Evolutionary conservation across 169 alveolate species (phyloP).

Genomic region (Babesia sp.): DNA sequence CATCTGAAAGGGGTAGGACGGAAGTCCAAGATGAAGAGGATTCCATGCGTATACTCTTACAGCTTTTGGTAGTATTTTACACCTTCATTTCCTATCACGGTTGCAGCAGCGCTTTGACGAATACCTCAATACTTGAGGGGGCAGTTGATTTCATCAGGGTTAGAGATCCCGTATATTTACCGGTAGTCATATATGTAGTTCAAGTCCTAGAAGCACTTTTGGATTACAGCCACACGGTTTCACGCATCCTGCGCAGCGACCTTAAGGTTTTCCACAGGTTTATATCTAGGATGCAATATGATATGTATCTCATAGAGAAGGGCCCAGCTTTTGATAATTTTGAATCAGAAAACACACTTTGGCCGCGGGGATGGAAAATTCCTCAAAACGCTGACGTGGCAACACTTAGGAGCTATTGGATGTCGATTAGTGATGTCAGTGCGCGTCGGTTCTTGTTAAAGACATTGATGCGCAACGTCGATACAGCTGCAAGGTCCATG

Average conservation of each 20-base stretch:
- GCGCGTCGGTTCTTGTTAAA: slow-evolving; percentile 60
- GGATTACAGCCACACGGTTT: slow-evolving; percentile 73
- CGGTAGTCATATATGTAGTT: slow-evolving; percentile 71
- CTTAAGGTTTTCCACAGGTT: slow-evolving; percentile 70
- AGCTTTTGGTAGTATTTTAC: slow-evolving; percentile 58
- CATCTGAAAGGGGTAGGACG: slow-evolving; percentile 4
- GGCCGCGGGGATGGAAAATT: slow-evolving; percentile 60
- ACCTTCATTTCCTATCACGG: slow-evolving; percentile 64
- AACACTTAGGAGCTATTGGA: slow-evolving; percentile 56
- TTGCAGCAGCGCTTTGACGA: slow-evolving; percentile 48
- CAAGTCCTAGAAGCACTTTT: slow-evolving; percentile 74
- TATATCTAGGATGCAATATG: slow-evolving; percentile 74
- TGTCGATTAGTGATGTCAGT: slow-evolving; percentile 43
- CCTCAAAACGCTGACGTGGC: slow-evolving; percentile 20
- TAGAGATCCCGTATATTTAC: slow-evolving; percentile 70
- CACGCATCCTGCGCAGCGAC: slow-evolving; percentile 68
- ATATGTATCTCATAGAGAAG: slow-evolving; percentile 70
- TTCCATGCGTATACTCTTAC: slow-evolving; percentile 55
- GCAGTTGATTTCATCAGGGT: slow-evolving; percentile 65
- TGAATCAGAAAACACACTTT: background rate
- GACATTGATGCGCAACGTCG: slow-evolving; percentile 43
- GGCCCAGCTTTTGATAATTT: slow-evolving; percentile 35
- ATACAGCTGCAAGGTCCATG: slow-evolving; percentile 36
- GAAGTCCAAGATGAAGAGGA: slow-evolving; percentile 50
- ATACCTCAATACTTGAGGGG: slow-evolving; percentile 51